Evolutionary conservation across 1,284 basidiomycete species (phyloP).

Genomic region (Ustilago hordei): DNA sequence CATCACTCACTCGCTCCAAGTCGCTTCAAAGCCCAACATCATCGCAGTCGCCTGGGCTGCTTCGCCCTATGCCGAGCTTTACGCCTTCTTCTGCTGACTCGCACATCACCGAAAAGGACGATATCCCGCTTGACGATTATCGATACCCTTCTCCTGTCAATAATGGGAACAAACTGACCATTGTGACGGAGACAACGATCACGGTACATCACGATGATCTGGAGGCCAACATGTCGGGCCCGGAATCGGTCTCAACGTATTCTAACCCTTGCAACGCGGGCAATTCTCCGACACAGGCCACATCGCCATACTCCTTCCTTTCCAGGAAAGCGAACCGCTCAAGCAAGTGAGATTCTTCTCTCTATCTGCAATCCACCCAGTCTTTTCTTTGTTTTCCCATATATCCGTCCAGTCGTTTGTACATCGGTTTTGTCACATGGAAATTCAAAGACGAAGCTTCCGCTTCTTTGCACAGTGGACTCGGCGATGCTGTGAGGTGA

Average conservation of each 20-base stretch:
- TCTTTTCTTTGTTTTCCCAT: neutral
- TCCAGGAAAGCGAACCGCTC: neutral
- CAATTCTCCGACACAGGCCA: neutral
- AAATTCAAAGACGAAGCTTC: neutral
- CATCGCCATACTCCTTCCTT: neutral
- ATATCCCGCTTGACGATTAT: neutral
- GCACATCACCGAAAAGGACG: neutral
- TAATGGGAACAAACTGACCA: neutral
- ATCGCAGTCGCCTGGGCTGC: neutral
- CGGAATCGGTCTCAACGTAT: neutral
- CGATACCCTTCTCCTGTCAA: neutral
- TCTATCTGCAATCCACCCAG: neutral
- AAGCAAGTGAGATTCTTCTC: neutral
- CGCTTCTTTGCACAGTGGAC: neutral
- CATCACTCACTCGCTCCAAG: neutral
- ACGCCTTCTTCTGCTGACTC: constrained; percentile 2
- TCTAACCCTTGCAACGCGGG: neutral
- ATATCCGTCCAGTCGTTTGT: neutral
- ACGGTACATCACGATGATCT: constrained; percentile 3
- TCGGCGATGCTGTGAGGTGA: neutral
- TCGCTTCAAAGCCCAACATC: neutral
- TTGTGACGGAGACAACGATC: constrained; percentile 8
- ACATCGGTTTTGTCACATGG: neutral
- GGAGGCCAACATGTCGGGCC: neutral
- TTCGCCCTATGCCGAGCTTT: constrained; percentile 14